These are phyloP conservation scores for Ascochyta koolunga DNA, from an alignment of 2,329 filamentous ascomycete species.

Conservation along the genomic window DNA sequence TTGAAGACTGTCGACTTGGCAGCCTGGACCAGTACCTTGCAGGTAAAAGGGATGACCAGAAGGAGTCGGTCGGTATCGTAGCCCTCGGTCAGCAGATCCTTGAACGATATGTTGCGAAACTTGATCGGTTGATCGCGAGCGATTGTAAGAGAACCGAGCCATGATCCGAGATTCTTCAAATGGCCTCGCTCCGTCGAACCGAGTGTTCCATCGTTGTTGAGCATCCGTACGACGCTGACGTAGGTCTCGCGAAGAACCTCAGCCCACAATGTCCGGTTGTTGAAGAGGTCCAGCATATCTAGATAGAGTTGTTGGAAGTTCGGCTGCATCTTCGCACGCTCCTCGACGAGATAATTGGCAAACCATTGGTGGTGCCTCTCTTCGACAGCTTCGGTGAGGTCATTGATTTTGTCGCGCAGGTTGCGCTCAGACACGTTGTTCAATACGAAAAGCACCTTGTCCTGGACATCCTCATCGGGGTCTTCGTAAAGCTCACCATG, in stretches of 20 bases:
- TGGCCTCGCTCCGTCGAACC: conserved; percentile 85
- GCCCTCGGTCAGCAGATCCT: conserved; percentile 90
- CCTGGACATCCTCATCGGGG: conserved; percentile 82
- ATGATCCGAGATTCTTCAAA: conserved; percentile 89
- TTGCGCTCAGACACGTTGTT: conserved; percentile 97
- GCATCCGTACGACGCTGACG: conserved; percentile 79
- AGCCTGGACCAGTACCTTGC: conserved; percentile 90
- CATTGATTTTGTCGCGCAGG: conserved; percentile 79
- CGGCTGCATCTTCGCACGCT: conserved; percentile 94
- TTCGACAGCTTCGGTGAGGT: conserved; percentile 79
- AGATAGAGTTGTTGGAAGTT: conserved; percentile 96
- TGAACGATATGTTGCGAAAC: conserved; percentile 96
- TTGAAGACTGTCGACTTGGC: conserved; percentile 85
- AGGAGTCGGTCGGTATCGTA: conserved; percentile 90
- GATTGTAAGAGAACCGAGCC: conserved; percentile 91
- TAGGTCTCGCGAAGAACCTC: conserved; percentile 96
- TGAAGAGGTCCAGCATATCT: conserved; percentile 82
- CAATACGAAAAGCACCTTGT: conserved; percentile 92
- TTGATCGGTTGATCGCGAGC: conserved; percentile 95
- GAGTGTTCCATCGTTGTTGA: conserved; percentile 88
- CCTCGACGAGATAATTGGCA: conserved; percentile 90
- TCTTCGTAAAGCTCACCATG: conserved; percentile 74
- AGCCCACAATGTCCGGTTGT: conserved; percentile 78
- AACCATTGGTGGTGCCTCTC: conserved; percentile 94
- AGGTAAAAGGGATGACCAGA: conserved; percentile 95